phyloP scores from a whole-genome alignment of 306 rosid genomes.

The Trifolium dubium region DNA sequence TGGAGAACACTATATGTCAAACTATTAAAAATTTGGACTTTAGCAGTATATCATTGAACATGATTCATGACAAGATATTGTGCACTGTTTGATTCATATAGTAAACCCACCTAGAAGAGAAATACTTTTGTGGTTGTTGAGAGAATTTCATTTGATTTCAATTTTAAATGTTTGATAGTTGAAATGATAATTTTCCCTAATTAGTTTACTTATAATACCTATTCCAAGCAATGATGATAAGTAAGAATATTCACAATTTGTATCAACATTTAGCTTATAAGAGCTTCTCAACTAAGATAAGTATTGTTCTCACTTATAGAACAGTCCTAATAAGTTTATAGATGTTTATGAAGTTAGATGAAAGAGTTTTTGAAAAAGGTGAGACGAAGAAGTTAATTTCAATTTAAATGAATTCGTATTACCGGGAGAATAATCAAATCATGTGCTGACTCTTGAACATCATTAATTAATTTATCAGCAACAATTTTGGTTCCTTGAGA shows the following conservation, averaged over 20 bases:
- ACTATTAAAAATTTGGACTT: no score
- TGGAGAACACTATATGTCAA: no score
- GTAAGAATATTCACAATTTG: no score
- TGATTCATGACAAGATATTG: background rate
- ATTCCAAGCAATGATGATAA: no score
- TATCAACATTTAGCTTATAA: no score
- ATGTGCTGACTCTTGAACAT: conserved; percentile 68
- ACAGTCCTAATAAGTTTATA: background rate
- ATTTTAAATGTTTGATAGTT: background rate
- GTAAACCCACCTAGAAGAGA: background rate
- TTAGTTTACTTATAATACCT: no score
- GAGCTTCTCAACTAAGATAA: no score
- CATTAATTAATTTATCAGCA: conserved; percentile 74
- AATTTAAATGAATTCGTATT: conserved; percentile 40
- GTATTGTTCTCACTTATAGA: no score
- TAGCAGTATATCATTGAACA: background rate
- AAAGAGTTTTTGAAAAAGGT: background rate
- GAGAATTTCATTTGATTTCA: conserved; percentile 11
- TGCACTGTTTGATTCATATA: background rate
- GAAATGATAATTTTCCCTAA: no score
- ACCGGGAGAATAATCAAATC: conserved; percentile 95
- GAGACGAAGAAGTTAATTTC: conserved; percentile 1
- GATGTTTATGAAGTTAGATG: background rate
- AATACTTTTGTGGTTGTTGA: background rate
- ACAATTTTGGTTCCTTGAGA: conserved; percentile 77